phyloP scores from a whole-genome alignment of 2,329 filamentous ascomycete genomes.

The Metarhizium rileyi region DNA sequence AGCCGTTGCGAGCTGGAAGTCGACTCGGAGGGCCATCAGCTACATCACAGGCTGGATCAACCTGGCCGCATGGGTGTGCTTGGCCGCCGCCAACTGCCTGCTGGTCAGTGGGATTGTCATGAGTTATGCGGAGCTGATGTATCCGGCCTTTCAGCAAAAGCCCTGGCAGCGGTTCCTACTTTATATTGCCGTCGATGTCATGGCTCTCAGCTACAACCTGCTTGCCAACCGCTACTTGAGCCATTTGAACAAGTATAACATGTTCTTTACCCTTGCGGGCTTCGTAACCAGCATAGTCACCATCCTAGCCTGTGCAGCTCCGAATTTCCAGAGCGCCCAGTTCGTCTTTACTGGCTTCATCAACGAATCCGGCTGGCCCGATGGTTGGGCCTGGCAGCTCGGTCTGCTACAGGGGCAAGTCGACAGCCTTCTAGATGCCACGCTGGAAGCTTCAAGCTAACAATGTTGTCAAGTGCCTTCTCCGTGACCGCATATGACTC shows the following conservation, averaged over 20 bases:
- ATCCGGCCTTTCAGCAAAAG: constrained; percentile 45
- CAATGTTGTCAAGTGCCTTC: not conserved
- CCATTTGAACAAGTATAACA: constrained; percentile 55
- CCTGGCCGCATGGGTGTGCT: constrained; percentile 58
- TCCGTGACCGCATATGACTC: constrained; percentile 30
- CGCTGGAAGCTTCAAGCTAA: not conserved
- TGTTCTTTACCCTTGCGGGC: constrained; percentile 59
- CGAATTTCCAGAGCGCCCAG: constrained; percentile 53
- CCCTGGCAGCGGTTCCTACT: constrained; percentile 66
- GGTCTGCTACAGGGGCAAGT: constrained; percentile 37
- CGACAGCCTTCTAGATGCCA: too few relatives aligned
- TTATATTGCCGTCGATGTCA: constrained; percentile 52
- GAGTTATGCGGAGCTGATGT: constrained; percentile 53
- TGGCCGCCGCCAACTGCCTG: constrained; percentile 58
- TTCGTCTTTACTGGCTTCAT: constrained; percentile 60
- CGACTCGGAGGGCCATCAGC: constrained; percentile 51
- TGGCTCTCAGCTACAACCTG: constrained; percentile 53
- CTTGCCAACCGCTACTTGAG: constrained; percentile 48
- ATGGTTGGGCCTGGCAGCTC: constrained; percentile 49
- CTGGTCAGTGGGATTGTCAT: constrained; percentile 57
- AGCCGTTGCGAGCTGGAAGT: constrained; percentile 58
- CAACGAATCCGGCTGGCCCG: constrained; percentile 59
- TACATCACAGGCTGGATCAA: constrained; percentile 67
- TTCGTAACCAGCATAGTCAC: constrained; percentile 63
- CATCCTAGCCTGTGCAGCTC: constrained; percentile 53